Percentiles rank a stretch among this genome's conserved stretches.
Evolutionary conservation across 495 filamentous ascomycete genomes (phyloP).

Genomic region (Schizothecium vesticola): DNA sequence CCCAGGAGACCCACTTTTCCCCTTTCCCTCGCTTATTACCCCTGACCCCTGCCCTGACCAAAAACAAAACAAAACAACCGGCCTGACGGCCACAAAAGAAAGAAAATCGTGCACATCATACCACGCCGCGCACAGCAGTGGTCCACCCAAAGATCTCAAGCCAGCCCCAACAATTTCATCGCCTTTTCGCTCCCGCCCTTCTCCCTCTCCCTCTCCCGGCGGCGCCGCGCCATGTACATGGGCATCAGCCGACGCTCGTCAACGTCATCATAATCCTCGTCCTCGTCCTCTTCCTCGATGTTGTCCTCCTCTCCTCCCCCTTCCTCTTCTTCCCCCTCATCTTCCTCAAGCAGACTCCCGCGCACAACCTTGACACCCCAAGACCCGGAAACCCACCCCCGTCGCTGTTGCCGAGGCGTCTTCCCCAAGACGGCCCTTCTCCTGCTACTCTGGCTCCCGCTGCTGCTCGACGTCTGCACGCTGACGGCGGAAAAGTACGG

Average conservation of each 20-base stretch:
- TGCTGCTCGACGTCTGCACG: not conserved
- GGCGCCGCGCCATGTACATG: constrained; percentile 6
- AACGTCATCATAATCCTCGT: constrained; percentile 7
- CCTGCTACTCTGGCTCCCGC: not conserved
- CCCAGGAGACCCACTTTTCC: not conserved
- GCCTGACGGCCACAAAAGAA: not conserved
- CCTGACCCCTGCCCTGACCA: not conserved
- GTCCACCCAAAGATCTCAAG: not conserved
- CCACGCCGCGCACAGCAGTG: not conserved
- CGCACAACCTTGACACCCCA: not conserved
- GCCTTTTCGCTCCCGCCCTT: constrained; percentile 18
- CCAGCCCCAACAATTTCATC: constrained; percentile 21
- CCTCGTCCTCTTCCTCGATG: not conserved
- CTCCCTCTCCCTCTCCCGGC: constrained; percentile 1
- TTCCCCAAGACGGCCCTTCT: not conserved
- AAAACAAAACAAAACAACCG: not conserved
- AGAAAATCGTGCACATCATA: not conserved
- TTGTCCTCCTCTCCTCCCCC: not conserved
- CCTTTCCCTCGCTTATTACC: not conserved
- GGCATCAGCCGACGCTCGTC: constrained; percentile 24
- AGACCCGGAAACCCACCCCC: not conserved
- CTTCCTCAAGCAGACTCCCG: not conserved
- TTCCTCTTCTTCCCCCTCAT: not conserved
- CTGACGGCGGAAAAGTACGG: not conserved
- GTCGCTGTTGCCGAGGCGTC: not conserved